phyloP scores from a whole-genome alignment of 2,329 filamentous ascomycete species.

The Cladophialophora bantiana region DNA sequence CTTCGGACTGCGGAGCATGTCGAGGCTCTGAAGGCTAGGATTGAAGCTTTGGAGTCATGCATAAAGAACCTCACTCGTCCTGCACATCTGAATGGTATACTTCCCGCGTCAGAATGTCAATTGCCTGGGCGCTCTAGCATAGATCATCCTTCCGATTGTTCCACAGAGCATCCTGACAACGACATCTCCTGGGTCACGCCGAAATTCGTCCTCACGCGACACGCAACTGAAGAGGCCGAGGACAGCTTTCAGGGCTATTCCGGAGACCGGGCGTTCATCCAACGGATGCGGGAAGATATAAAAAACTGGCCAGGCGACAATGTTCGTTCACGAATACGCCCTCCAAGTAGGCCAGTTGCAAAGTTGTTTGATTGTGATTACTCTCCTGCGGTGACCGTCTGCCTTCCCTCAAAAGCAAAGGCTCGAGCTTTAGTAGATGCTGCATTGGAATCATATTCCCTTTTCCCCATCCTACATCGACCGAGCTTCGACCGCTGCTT shows the following conservation, averaged over 20 bases:
- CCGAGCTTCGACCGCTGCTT: constrained; percentile 16
- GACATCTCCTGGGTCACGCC: background rate
- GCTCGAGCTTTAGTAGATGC: constrained; percentile 15
- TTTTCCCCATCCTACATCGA: constrained; percentile 11
- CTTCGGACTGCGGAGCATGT: constrained; percentile 13
- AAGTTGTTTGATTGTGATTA: constrained; percentile 17
- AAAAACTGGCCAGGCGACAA: constrained; percentile 12
- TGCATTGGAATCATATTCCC: constrained; percentile 15
- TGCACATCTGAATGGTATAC: background rate
- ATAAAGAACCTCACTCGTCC: constrained; percentile 5
- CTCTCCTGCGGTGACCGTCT: constrained; percentile 6
- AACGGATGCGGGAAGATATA: constrained; percentile 19
- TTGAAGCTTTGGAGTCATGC: constrained; percentile 10
- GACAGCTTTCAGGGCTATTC: constrained; percentile 16
- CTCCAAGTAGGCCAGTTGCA: background rate
- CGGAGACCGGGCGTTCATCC: constrained; percentile 16
- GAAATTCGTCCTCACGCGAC: constrained; percentile 12
- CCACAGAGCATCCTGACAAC: background rate
- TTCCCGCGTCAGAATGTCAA: background rate
- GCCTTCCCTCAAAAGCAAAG: constrained; percentile 9
- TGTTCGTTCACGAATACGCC: constrained; percentile 6
- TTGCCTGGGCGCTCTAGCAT: background rate
- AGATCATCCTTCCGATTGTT: background rate
- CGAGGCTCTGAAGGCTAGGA: constrained; percentile 13
- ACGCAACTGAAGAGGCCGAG: constrained; percentile 10